Conservation (phyloP, 1,139 yeast species). For the Yamadazyma dendronema region DNA sequence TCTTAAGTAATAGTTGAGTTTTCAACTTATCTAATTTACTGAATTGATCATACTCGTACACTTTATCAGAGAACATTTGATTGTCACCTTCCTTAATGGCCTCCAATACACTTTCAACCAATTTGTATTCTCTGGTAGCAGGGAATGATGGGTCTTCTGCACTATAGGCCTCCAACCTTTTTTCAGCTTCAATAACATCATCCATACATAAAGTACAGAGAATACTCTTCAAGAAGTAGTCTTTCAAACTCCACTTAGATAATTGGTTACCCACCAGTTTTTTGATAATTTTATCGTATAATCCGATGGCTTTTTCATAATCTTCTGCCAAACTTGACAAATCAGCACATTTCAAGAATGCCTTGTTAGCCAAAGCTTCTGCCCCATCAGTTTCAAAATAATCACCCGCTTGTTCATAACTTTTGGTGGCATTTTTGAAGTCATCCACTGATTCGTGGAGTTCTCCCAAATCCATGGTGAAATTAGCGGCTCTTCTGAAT, state of each 20-base stretch:
- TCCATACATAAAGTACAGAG: constrained; percentile 80
- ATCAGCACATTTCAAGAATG: constrained; percentile 87
- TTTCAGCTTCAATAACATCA: constrained; percentile 83
- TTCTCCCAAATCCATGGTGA: constrained; percentile 86
- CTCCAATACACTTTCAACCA: constrained; percentile 62
- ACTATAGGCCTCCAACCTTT: constrained; percentile 61
- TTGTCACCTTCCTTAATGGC: constrained; percentile 79
- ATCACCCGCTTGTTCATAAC: constrained; percentile 93
- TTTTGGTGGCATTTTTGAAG: constrained; percentile 61
- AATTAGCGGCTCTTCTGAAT: constrained; percentile 94
- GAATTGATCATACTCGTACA: constrained; percentile 85
- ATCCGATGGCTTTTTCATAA: constrained; percentile 69
- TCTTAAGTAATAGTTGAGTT: constrained; percentile 79
- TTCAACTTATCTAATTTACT: constrained; percentile 89
- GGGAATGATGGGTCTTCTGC: constrained; percentile 79
- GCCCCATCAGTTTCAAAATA: constrained; percentile 96
- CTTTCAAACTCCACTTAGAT: constrained; percentile 90
- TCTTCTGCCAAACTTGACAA: constrained; percentile 74
- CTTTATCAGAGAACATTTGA: constrained; percentile 70
- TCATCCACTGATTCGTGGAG: constrained; percentile 76
- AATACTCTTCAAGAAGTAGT: constrained; percentile 80
- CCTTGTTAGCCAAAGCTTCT: constrained; percentile 84
- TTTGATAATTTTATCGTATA: constrained; percentile 75
- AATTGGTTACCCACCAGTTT: constrained; percentile 72
- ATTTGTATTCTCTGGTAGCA: constrained; percentile 73